These are phyloP conservation scores for Blepharisma undulans DNA, from an alignment of 169 alveolate species.

Conservation along the genomic window DNA sequence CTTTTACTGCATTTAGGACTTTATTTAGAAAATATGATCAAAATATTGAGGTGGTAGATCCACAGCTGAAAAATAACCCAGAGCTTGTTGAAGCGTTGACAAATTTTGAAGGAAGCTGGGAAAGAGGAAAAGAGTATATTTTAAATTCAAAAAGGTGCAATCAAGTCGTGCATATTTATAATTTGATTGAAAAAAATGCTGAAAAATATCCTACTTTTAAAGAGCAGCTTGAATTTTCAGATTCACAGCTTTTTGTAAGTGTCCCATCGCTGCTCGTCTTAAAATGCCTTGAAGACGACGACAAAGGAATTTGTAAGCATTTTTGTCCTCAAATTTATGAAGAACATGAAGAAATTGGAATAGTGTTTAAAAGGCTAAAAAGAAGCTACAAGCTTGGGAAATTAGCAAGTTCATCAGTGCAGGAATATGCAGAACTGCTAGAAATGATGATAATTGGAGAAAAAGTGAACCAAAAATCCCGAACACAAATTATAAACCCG, in stretches of 20 bases:
- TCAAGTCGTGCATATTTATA: slow-evolving; percentile 70
- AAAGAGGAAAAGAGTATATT: slow-evolving; percentile 74
- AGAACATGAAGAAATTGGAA: background rate
- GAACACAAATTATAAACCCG: slow-evolving; percentile 38
- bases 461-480: slow-evolving; percentile 27
- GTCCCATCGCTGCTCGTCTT: slow-evolving; percentile 5
- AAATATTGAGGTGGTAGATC: slow-evolving; percentile 83
- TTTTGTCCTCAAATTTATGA: background rate
- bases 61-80: slow-evolving; percentile 72
- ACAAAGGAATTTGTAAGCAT: background rate
- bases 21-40: slow-evolving; percentile 70
- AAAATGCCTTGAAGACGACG: slow-evolving; percentile 44
- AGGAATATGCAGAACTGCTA: slow-evolving; percentile 56
- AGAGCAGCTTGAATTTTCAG: slow-evolving; percentile 73
- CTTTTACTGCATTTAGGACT: slow-evolving; percentile 59
- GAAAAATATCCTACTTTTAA: slow-evolving; percentile 64
- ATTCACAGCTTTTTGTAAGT: slow-evolving; percentile 71
- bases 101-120: slow-evolving; percentile 77
- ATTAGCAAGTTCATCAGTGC: slow-evolving; percentile 41
- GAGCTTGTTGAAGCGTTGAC: slow-evolving; percentile 72
- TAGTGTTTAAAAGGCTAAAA: slow-evolving; percentile 24
- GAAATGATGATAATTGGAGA: slow-evolving; percentile 61
- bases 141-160: slow-evolving; percentile 63
- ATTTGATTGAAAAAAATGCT: slow-evolving; percentile 67
- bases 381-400: slow-evolving; percentile 33